Base-by-base conservation (phyloP, 345 rosid genomes). In the Acer campestre region DNA sequence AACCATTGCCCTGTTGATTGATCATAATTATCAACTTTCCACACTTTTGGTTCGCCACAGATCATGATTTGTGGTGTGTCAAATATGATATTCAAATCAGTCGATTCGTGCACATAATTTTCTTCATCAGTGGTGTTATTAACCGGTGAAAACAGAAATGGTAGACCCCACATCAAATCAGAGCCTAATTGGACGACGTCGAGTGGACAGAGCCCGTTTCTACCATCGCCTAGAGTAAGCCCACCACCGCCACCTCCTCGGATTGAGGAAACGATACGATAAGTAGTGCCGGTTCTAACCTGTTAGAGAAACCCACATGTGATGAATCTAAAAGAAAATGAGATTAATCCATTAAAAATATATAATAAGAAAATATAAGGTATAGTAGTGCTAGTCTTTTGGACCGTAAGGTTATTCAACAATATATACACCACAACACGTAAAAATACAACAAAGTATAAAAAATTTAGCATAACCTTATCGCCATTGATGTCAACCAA, bases 121-220 rank as follows among this genome's bases (percentile, higher is more conserved):
- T 48, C 13, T 69, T 49, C 23, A 7, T 27, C 20, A 29, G 27
- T 7, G 1, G 31, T 49, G 9, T 20, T 25, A 1, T 53, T 53
- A 1, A 25, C n/a, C 0, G 48, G 35, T 17, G 74, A 8, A 6
- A 51, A 51, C 3, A 35, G 7, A 51, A 70, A 17, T 17, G n/a
- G 61, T 0, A 6, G 27, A 16, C 74, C 74, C 11, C 3, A 25
- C 3, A 8, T 18, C 2, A 70, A 18, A 27, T 70, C 62, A 0
- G 27, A 70, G 0, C 17, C 1, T 51, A 25, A n/a, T 27, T 70
- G 62, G 62, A 51, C 4, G 9, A 70, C 44, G 22, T 51, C 44
- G 18, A 51, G 22, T 0, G 74, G 74, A 16, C 74, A 70, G 62
- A 51, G 61, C 2, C 61, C 62, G 27, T 67, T 44, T 70, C 74